Base-by-base conservation (phyloP, 2,329 filamentous ascomycete genomes). In the Akanthomyces uredinophilus region DNA sequence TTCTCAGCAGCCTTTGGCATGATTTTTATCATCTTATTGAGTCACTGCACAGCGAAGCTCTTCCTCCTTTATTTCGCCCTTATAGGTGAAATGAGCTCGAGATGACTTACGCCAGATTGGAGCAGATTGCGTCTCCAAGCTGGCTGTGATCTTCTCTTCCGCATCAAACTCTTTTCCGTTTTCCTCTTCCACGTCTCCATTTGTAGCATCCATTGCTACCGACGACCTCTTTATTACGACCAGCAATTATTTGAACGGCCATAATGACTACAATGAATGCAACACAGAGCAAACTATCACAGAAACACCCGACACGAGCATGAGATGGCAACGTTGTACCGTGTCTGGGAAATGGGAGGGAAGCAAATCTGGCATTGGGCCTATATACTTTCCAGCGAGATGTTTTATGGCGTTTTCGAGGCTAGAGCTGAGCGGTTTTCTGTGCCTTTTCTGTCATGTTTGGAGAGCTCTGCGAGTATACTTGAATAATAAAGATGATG, bases 261-360 rank as follows among this genome's bases (percentile, higher is more conserved):
- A 56, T 50, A 52, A 62, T 50, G 60, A 62, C 22, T 55, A 55
- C 60, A 62, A 62, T 50, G 52, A 61, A 56, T 55, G 60, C 60
- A 62, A 56, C 52, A 62, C 60, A 62, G 60, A 62, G 60, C 60
- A 62, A 61, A 62, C 37, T 62, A 60, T 60, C 49, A 60, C 57
- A 60, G 57, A 53, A 60, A 35, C 18, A 43, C 57, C 27, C 22
- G 49, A 24, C 57, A 60, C 49, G 57, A 60, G 43, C 43, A 49
- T 41, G 39, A 46, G 24, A 60, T 44, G 57, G 39, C 57, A 60
- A 60, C 49, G 46, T 52, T 60, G 49, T 59, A 50, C 27, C 55
- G 57, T 60, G 57, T 53, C n/a, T 24, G 20, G 57, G 57, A 29
- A 43, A 53, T 53, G 35, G 47, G 57, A 52, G 57, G 57, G 39